Evolutionary conservation across 1,284 basidiomycete genomes (phyloP), one percentile per base, ranked within the genome.

Genomic region (Rhodofomes roseus): DNA sequence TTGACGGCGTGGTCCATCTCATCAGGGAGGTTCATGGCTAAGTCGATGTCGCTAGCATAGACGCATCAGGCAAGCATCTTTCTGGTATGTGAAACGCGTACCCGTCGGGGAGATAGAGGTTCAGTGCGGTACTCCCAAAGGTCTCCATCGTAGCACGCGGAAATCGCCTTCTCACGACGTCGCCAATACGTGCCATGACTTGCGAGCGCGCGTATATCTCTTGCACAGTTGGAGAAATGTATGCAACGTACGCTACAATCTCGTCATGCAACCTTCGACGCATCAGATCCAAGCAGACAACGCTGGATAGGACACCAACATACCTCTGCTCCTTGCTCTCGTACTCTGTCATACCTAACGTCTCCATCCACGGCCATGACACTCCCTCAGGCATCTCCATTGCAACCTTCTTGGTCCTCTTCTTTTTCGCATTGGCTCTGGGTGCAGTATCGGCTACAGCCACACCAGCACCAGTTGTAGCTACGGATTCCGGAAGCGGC

Each of bases 251-350:
- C 29, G 72, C 72, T 29, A 72, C 67, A 55, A 74, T 84, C 71
- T 92, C 89, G 57, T 81, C 73, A 66, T 89, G 87, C 43, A 92
- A 71, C 74, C 88, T 90, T 34, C n/a, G 31, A 4, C 5, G 46
- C 44, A 41, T 60, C 56, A 54, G 14, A 18, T 20, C 16, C 29
- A 18, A 12, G 22, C 51, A 55, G 14, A 14, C 31, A 8, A 46
- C 43, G 53, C 1, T 18, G 22, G 25, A 29, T 14, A 34, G 23
- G 20, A n/a, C n/a, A 40, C 27, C 23, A 52, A 22, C 9, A 41
- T 31, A 74, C 76, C 73, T 71, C 61, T 77, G 71, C 58, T 78
- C 73, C 48, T 68, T 69, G 60, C 63, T 72, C 57, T 70, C 68
- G 44, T 70, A 70, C 56, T 62, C 62, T 25, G 66, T 66, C 59